These are phyloP conservation scores for Cytospora leucostoma DNA, from an alignment of 2,329 filamentous ascomycete species.

Conservation along the genomic window DNA sequence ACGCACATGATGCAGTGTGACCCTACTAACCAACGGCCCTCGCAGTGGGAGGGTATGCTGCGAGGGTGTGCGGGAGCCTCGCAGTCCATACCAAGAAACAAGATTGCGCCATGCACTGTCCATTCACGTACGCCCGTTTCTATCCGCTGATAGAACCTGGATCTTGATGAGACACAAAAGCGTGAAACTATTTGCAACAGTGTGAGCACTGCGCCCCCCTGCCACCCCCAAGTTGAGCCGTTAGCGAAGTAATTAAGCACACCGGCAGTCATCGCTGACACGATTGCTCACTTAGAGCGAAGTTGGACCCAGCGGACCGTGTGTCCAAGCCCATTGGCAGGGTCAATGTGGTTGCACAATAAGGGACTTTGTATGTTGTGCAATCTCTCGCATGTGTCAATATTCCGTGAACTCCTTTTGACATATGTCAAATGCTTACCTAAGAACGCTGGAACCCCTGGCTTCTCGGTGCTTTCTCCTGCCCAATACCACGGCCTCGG, in stretches of 20 bases:
- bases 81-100: background rate
- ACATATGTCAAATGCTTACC: background rate
- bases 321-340: background rate
- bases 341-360: background rate
- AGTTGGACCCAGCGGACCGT: background rate
- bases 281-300: background rate
- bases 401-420: background rate
- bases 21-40: constrained; percentile 16
- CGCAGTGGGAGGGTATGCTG: constrained; percentile 16
- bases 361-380: background rate
- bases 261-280: background rate
- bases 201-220: background rate
- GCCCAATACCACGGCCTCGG: background rate
- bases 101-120: background rate
- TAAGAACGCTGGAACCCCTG: background rate
- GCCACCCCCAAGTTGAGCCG: background rate
- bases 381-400: background rate
- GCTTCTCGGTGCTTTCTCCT: background rate
- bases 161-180: background rate
- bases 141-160: background rate
- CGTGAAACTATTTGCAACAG: background rate
- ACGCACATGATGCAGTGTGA: constrained; percentile 20
- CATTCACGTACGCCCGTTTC: background rate
- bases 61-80: background rate
- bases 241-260: background rate